A percentile compares a stretch with the other conserved stretches of the same genome.
Evolutionary conservation across 2,329 filamentous ascomycete species (phyloP).

Genomic region (Exophiala viscosa): DNA sequence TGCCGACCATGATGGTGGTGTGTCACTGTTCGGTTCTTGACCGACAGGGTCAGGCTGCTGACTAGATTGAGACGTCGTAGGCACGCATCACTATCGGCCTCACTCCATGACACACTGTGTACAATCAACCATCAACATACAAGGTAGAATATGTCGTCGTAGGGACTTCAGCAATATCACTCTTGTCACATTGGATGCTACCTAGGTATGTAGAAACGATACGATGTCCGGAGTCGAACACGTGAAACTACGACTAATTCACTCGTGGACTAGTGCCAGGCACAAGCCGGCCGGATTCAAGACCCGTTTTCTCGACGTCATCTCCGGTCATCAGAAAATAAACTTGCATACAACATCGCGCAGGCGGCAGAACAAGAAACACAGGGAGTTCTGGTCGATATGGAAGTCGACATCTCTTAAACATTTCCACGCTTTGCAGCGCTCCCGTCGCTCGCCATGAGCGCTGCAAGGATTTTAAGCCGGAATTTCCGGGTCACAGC

Average conservation of each 20-base stretch:
- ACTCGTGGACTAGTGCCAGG: neutral
- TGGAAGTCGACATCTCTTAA: conserved; percentile 18
- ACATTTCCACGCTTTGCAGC: conserved; percentile 16
- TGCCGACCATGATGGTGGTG: conserved; percentile 47
- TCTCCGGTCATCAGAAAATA: neutral
- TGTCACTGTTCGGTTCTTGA: neutral
- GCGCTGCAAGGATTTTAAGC: conserved; percentile 25
- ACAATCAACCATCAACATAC: too few species aligned
- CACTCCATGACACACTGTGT: too few species aligned
- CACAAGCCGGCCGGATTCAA: too few species aligned
- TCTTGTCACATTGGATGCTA: too few species aligned
- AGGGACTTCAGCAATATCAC: too few species aligned
- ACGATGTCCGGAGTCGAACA: too few species aligned
- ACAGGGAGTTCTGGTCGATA: neutral
- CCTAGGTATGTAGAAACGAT: too few species aligned
- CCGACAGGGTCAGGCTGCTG: neutral
- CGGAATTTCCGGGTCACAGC: conserved; percentile 14
- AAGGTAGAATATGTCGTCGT: too few species aligned
- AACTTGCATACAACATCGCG: neutral
- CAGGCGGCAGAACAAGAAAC: neutral
- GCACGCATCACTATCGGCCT: too few species aligned
- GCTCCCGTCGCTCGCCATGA: conserved; percentile 23
- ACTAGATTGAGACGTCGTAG: too few species aligned
- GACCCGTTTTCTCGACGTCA: neutral
- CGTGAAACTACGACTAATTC: neutral